A percentile compares a stretch with the other conserved stretches of the same genome.
These are phyloP conservation scores for Cercospora nicotianae DNA, from an alignment of 2,329 filamentous ascomycete species.

Conservation along the genomic window DNA sequence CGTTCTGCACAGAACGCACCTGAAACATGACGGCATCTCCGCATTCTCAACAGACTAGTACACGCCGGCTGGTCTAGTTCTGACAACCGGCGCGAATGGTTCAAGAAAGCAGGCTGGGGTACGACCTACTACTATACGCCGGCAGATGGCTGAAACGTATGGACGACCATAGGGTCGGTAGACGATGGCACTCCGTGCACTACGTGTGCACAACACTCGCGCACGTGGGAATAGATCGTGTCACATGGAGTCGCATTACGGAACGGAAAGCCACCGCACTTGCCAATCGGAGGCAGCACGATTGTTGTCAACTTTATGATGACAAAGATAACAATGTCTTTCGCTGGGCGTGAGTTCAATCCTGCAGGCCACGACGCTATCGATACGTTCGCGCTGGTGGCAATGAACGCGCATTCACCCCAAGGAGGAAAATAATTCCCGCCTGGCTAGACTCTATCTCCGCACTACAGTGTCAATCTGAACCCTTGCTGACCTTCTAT, in stretches of 20 bases:
- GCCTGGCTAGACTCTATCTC: neutral
- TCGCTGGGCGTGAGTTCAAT: neutral
- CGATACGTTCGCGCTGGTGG: neutral
- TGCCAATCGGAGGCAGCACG: neutral
- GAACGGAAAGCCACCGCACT: neutral
- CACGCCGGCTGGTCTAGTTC: neutral
- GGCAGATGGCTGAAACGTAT: neutral
- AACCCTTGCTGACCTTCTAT: slow-evolving; percentile 36
- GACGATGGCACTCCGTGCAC: neutral
- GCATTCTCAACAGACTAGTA: neutral
- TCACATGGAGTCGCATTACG: neutral
- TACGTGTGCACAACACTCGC: neutral
- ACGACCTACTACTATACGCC: neutral
- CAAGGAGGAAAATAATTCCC: neutral
- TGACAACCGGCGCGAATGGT: neutral
- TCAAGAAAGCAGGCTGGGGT: neutral
- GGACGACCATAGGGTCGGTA: neutral
- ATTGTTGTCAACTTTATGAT: neutral
- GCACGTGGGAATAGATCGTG: neutral
- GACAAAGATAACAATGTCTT: neutral
- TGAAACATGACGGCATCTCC: neutral
- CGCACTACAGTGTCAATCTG: slow-evolving; percentile 26
- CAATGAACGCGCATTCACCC: neutral
- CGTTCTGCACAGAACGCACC: neutral
- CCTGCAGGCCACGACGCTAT: neutral